Conservation (phyloP, 495 filamentous ascomycete species). For the Penicillium argentinense region DNA sequence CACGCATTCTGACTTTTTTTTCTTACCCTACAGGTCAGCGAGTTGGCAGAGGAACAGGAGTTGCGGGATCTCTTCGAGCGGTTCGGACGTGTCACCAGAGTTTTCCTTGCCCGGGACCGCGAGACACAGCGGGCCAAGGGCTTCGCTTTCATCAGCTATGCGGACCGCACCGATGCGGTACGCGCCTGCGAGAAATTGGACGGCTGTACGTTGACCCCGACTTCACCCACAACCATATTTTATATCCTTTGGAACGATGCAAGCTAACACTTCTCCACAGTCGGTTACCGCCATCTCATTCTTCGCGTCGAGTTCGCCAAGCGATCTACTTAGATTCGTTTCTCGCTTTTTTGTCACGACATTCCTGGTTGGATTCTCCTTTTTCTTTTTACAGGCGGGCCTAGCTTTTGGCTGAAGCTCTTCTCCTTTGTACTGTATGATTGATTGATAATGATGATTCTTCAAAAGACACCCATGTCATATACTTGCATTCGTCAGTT, state of each 20-base stretch:
- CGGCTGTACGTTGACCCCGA: conserved; percentile 84
- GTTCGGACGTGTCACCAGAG: conserved; percentile 92
- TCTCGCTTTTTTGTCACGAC: conserved; percentile 24
- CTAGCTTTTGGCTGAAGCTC: conserved; percentile 33
- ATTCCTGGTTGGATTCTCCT: conserved; percentile 26
- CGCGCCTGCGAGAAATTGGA: conserved; percentile 97
- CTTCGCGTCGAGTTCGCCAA: conserved; percentile 90
- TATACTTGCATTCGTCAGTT: conserved; percentile 35
- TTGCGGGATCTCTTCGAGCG: conserved; percentile 96
- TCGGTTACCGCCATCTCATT: conserved; percentile 88
- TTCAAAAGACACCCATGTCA: conserved; percentile 42
- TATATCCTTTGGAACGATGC: background rate
- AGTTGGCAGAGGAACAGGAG: conserved; percentile 94
- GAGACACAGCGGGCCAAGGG: conserved; percentile 95
- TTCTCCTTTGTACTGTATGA: conserved; percentile 46
- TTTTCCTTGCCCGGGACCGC: conserved; percentile 95
- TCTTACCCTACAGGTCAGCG: conserved; percentile 68
- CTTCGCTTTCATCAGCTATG: conserved; percentile 97
- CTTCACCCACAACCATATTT: conserved; percentile 5
- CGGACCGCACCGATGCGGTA: conserved; percentile 81
- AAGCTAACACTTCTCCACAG: conserved; percentile 37
- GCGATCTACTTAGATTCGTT: conserved; percentile 59
- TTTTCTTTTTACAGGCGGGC: conserved; percentile 39
- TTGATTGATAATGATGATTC: conserved; percentile 47
- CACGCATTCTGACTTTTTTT: conserved; percentile 10